phyloP scores from a whole-genome alignment of 177 flowering plant species.

The Vitis hybrid region DNA sequence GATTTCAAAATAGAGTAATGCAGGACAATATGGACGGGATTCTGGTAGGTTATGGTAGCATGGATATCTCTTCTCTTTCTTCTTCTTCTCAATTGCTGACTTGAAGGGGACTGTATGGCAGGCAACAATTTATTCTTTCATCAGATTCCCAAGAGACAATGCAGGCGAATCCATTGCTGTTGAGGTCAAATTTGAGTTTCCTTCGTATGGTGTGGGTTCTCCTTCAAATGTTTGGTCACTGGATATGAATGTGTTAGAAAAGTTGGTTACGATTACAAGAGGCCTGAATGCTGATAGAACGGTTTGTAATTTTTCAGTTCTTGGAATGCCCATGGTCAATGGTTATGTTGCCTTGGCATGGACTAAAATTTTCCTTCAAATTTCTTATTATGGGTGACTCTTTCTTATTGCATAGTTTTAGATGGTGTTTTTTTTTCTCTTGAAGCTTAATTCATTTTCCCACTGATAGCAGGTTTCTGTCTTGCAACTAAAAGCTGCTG shows the following conservation, averaged over 20 bases:
- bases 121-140: constrained; percentile 56
- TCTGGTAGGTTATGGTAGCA: constrained; percentile 57
- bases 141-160: constrained; percentile 65
- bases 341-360: not conserved
- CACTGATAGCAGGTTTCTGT: constrained; percentile 37
- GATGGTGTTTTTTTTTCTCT: not conserved
- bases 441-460: not conserved
- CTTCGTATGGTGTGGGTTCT: constrained; percentile 20
- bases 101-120: constrained; percentile 22
- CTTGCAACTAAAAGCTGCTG: constrained; percentile 37
- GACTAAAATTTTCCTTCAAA: not conserved
- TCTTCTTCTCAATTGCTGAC: constrained; percentile 13
- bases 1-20: constrained; percentile 27
- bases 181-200: constrained; percentile 16
- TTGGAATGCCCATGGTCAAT: no score
- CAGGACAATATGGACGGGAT: constrained; percentile 33
- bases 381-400: not conserved
- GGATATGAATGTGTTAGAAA: constrained; percentile 50
- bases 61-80: not conserved
- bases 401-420: not conserved
- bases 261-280: constrained; percentile 29
- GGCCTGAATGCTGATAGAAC: constrained; percentile 26
- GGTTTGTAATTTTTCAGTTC: constrained; percentile 22
- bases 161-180: constrained; percentile 21
- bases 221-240: constrained; percentile 20